Base-by-base conservation (phyloP, 2,329 filamentous ascomycete species). In the Scedosporium minutisporum region DNA sequence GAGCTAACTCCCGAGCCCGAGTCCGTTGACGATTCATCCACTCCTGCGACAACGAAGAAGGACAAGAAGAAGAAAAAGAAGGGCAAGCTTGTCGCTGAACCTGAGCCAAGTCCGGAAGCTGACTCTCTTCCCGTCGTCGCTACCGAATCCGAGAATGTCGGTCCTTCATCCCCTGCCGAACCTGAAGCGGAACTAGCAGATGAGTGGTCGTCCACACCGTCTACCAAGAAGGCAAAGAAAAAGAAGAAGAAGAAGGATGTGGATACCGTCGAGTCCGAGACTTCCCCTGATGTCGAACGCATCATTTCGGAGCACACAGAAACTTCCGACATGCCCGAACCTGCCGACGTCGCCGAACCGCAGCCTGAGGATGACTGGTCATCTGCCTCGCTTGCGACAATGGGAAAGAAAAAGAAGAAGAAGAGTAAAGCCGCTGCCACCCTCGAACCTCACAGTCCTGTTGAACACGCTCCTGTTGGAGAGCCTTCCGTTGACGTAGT, bases 51-150 rank as follows among this genome's bases (percentile, higher is more conserved):
- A 33, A 64, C 63, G 21, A 70, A 68, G 60, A 72, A 70, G 48
- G 68, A 66, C 60, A 72, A 73, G 63, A 74, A 72, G 62, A 38
- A 38, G 33, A 38, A 38, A 38, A 70, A 71, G 63, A 71, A 69
- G 62, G 73, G 71, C 63, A 72, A 71, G 70, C 75, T 65, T 23
- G 38, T 44, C 21, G n/a, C 18, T 29, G 21, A 60, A 51, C 18
- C 10, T 10, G 21, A 51, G 27, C 38, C 25, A 29, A 38, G 9
- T 38, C 33, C 4, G 10, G 33, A 38, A 12, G 9, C 33, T 38
- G 33, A 38, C 33, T 38, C 33, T 38, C 33, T 10, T 38, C 33
- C 33, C 33, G 33, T 38, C 10, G 10, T 38, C 10, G 10, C 33
- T 38, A 38, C 33, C 10, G 33, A 38, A 38, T 38, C 33, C 10